Conservation (phyloP, 768 basidiomycete species). For the Lanmaoa pseudosensibilis region DNA sequence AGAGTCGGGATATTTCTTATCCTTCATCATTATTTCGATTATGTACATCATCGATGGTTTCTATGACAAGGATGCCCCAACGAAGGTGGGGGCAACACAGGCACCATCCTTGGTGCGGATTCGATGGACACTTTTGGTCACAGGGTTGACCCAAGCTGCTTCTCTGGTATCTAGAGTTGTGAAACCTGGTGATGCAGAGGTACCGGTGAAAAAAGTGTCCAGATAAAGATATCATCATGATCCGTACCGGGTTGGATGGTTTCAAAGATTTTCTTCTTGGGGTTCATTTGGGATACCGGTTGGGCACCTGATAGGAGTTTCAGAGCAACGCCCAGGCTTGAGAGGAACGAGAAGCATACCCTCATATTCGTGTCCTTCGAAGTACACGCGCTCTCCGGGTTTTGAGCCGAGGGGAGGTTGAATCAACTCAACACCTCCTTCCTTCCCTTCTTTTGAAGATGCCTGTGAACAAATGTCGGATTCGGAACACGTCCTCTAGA, state of each 20-base stretch:
- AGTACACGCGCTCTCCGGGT: conserved; percentile 93
- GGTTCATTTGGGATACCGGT: conserved; percentile 86
- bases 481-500: background rate
- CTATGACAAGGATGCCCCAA: conserved; percentile 93
- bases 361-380: conserved; percentile 88
- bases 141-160: conserved; percentile 91
- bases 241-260: conserved; percentile 83
- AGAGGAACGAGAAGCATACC: conserved; percentile 42
- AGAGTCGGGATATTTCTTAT: background rate
- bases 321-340: background rate
- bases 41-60: conserved; percentile 16
- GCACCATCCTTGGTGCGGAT: conserved; percentile 86
- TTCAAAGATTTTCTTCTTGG: conserved; percentile 99
- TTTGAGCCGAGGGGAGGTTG: conserved; percentile 82
- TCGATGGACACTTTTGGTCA: conserved; percentile 72
- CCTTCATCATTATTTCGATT: background rate
- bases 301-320: conserved; percentile 44
- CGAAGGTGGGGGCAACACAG: conserved; percentile 74
- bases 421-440: conserved; percentile 88
- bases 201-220: background rate
- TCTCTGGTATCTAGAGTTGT: conserved; percentile 76
- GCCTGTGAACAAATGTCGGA: conserved; percentile 51
- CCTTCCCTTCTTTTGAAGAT: conserved; percentile 85
- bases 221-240: background rate
- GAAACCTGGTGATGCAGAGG: conserved; percentile 53